Evolutionary conservation across 306 rosid genomes (phyloP), one percentile per base, ranked within the genome.

Genomic region (Ochetophila trinervis): DNA sequence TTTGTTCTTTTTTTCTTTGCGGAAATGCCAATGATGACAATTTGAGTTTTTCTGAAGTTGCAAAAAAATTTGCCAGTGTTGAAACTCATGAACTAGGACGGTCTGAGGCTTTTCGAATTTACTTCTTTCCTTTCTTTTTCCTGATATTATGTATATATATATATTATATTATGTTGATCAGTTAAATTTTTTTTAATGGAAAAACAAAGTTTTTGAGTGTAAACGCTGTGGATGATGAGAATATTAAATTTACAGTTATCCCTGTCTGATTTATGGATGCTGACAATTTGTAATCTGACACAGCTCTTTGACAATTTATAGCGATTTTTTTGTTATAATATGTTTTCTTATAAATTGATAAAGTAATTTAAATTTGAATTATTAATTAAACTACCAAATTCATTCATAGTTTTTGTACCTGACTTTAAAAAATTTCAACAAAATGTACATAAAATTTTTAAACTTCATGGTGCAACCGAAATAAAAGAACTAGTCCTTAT

Each of bases 41-140:
- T 37, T 44, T 57, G 34, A 0, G 12, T 24, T 34, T 60, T 65
- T 53, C 83, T 17, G 84, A 79, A 77, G 55, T 77, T 27, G 82
- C 85, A 67, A 60, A 9, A 18, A 44, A 48, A 15, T 18, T 79
- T 87, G 87, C 80, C 17, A 13, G 5, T 87, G 97, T 77, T 37
- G 93, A 84, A 63, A 44, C 17, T 73, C 22, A 68, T 68, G 81
- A 73, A 86, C 97, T 91, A 91, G 95, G 95, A 88, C 95, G 97
- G 95, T 87, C 97, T 80, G 97, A 85, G 95, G 95, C 95, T 76
- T 11, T 58, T 16, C 5, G 34, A 19, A 16, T 16, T 2, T 50
- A 4, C 0, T 15, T 1, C 4, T 7, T 13, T 1, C 4, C 19
- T 16, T 32, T 5, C 9, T 3, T 4, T 1, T 27, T 18, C 1